Conservation (phyloP, 495 filamentous ascomycete genomes). For the Tuber microsphaerosporum region DNA sequence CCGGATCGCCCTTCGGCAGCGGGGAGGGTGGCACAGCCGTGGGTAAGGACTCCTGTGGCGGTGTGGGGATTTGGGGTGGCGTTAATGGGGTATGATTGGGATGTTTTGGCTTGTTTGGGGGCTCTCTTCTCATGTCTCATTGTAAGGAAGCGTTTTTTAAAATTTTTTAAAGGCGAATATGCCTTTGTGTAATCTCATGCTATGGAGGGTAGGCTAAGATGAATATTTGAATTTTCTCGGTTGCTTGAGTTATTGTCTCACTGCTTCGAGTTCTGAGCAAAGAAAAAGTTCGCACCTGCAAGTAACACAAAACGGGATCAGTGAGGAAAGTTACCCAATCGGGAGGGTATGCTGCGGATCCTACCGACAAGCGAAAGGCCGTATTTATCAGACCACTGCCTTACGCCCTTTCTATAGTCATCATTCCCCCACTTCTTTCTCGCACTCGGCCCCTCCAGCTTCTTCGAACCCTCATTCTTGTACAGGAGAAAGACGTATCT, state of each 20-base stretch:
- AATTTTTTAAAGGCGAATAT: background rate
- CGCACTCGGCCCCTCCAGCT: slow-evolving; percentile 51
- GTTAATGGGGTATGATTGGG: background rate
- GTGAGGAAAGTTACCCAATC: background rate
- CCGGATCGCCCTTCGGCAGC: background rate
- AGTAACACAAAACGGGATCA: background rate
- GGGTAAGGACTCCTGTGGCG: background rate
- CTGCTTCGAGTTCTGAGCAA: slow-evolving; percentile 56
- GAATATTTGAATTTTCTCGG: background rate
- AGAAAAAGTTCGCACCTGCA: slow-evolving; percentile 60
- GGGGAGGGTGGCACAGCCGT: background rate
- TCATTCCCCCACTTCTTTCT: slow-evolving; percentile 60
- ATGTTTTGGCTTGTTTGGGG: background rate
- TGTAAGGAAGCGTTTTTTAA: background rate
- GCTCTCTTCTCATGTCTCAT: background rate
- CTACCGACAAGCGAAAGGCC: slow-evolving; percentile 55
- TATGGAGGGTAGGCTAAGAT: background rate
- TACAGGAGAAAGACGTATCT: slow-evolving; percentile 61
- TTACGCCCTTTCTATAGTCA: slow-evolving; percentile 51
- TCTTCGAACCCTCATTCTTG: slow-evolving; percentile 44
- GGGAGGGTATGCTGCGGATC: slow-evolving; percentile 32
- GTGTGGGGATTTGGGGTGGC: background rate
- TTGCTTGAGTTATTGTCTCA: slow-evolving; percentile 29
- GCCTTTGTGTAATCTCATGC: background rate
- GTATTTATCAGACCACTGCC: slow-evolving; percentile 58